Evolutionary conservation across 306 rosid species (phyloP).

Genomic region (Acmispon strigosus): DNA sequence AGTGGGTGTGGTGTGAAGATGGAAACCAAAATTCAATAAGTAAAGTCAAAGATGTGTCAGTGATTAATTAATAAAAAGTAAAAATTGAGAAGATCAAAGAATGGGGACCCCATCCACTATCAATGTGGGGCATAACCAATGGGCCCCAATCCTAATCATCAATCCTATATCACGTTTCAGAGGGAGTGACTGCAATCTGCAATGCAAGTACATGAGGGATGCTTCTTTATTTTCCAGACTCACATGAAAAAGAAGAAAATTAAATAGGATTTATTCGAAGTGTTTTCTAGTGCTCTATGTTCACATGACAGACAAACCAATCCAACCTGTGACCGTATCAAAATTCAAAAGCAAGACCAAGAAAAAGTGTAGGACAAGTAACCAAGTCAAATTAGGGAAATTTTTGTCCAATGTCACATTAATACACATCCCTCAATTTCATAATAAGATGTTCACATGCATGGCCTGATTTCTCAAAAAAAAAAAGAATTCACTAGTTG

Average conservation of each 20-base stretch:
- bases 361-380: not conserved
- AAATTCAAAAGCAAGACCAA: not conserved
- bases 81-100: not conserved
- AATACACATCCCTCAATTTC: too few species aligned
- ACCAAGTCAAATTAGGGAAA: not conserved
- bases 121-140: not conserved
- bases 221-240: too few species aligned
- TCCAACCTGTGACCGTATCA: not conserved
- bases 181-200: too few species aligned
- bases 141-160: not conserved
- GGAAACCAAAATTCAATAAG: not conserved
- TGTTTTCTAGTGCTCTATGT: too few species aligned
- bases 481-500: too few species aligned
- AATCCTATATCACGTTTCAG: not conserved
- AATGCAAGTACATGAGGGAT: too few species aligned
- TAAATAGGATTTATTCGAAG: too few species aligned
- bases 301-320: too few species aligned
- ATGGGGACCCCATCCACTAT: not conserved
- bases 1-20: not conserved
- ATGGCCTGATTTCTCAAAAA: too few species aligned
- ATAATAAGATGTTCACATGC: too few species aligned
- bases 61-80: constrained; percentile 5
- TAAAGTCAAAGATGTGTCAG: not conserved
- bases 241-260: too few species aligned
- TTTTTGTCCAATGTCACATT: too few species aligned